These are phyloP conservation scores for Vinca major DNA, from an alignment of 305 asterid species.

Conservation along the genomic window DNA sequence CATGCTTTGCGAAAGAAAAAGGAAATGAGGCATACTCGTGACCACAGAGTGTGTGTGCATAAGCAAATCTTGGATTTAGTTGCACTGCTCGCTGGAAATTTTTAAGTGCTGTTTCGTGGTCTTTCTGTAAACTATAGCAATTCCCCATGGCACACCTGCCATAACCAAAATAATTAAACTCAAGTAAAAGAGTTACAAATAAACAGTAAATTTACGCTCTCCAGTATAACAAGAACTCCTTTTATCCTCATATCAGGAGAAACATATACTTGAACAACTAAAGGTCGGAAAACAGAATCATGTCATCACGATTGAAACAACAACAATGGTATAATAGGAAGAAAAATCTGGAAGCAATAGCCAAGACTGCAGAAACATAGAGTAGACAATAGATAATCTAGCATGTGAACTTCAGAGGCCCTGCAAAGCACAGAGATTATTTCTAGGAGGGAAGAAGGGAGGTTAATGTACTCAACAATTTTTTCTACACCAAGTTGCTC, in stretches of 20 bases:
- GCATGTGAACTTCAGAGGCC: not conserved
- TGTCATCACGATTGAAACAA: not conserved
- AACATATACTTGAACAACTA: slow-evolving; percentile 1
- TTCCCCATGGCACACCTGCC: slow-evolving; percentile 98
- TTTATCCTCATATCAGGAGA: not conserved
- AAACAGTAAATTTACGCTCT: not conserved
- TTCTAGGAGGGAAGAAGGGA: not conserved
- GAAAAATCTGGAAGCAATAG: not conserved
- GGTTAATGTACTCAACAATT: not conserved
- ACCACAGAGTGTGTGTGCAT: slow-evolving; percentile 92
- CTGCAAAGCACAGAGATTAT: not conserved
- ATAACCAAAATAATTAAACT: slow-evolving; percentile 9
- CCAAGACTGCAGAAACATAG: not conserved
- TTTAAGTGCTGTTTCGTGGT: slow-evolving; percentile 91
- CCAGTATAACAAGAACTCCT: not conserved
- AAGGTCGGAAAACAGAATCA: not conserved
- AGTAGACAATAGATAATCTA: not conserved
- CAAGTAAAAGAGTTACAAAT: not conserved
- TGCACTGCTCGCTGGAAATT: slow-evolving; percentile 95
- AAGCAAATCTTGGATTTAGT: slow-evolving; percentile 81
- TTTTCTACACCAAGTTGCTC: not conserved
- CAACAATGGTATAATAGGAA: not conserved
- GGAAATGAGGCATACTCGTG: slow-evolving; percentile 59
- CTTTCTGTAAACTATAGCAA: slow-evolving; percentile 95
- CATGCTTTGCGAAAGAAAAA: not conserved